Evolutionary conservation across 2,329 filamentous ascomycete genomes (phyloP).

Genomic region (Macrophomina pseudophaseolina): DNA sequence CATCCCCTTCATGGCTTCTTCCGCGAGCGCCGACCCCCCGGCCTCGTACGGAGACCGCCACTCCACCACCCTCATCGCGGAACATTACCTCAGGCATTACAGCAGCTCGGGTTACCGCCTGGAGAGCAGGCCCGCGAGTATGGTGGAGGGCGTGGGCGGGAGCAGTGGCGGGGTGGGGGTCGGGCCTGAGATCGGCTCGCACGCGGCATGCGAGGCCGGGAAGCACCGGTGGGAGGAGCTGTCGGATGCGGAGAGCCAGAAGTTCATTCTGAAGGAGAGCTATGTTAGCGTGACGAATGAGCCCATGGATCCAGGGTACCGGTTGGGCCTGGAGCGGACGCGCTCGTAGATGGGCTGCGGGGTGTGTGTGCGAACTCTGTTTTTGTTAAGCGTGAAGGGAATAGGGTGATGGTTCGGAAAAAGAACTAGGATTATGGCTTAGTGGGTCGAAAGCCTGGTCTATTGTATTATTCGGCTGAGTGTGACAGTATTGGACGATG

Average conservation of each 20-base stretch:
- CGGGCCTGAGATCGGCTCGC: not conserved
- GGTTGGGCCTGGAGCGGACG: not conserved
- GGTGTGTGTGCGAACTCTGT: no score
- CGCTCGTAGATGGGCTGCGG: not conserved
- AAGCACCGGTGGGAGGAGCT: constrained; percentile 1
- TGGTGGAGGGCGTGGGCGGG: not conserved
- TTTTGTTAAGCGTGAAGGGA: no score
- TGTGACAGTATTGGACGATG: no score
- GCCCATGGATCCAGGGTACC: not conserved
- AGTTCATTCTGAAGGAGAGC: constrained; percentile 46
- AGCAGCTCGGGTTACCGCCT: no score
- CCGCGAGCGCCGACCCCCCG: no score
- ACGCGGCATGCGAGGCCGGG: not conserved
- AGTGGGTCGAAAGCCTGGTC: no score
- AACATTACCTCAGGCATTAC: no score
- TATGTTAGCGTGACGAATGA: constrained; percentile 6
- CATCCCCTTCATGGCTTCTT: not conserved
- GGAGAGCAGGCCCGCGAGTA: no score
- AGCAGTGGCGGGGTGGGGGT: not conserved
- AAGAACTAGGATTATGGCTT: no score
- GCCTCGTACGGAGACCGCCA: no score
- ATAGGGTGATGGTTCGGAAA: no score
- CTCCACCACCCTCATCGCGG: not conserved
- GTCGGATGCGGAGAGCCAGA: constrained; percentile 42
- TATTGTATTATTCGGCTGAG: no score